Evolutionary conservation across 345 rosid species (phyloP), one percentile per base, ranked within the genome.

Genomic region (Microcos paniculata): DNA sequence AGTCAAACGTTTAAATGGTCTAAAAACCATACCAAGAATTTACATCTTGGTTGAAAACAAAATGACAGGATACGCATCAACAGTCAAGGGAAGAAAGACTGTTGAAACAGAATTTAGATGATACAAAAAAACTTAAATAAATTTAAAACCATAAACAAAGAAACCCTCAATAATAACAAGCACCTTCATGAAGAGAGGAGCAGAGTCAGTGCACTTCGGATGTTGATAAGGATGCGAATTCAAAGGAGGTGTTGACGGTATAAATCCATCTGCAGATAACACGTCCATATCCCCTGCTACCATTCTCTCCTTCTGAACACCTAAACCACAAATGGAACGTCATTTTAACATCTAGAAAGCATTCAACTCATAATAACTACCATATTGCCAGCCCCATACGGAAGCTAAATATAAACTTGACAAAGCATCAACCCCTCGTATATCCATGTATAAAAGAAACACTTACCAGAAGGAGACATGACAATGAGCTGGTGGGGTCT

Each of bases 261-360:
- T 52, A 30, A 74, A 61, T 21, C 87, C 86, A 73, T 77, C 76
- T 38, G 77, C 48, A 43, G 82, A 78, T 4, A 82, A 16, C 67
- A 86, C 79, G 76, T 80, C 82, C 85, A 86, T 80, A 66, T 82
- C 89, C 24, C 82, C 87, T 0, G 82, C 74, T 40, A 72, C 81
- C 87, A 86, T 86, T 84, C 84, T 81, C 77, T 86, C 89, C 85
- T 84, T 86, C 81, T 84, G 89, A 46, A 84, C 89, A n/a, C 89
- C 89, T 86, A 58, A 26, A 16, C 62, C 19, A 76, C 51, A 14
- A 15, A 78, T 18, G 6, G 46, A 15, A 35, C 4, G 2, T 14
- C 35, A 58, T 0, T 58, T 26, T 10, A 57, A 57, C 14, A 33
- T 35, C 28, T 19, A 18, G 16, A 10, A 31, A 9, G 38, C 38